Conservation (phyloP, 345 rosid species). For the Crucihimalaya himalaica region DNA sequence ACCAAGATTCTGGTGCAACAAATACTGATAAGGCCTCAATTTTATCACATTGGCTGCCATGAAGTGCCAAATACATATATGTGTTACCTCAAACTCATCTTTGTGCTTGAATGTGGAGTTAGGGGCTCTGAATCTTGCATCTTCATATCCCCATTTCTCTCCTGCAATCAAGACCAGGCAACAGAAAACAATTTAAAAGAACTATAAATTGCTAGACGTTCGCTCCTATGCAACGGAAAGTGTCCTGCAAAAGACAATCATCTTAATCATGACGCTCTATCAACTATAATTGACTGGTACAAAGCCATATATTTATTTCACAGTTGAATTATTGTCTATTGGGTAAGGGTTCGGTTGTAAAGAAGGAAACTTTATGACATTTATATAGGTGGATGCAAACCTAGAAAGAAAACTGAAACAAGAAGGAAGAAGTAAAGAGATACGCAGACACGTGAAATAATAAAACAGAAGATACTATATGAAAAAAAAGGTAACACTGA, state of each 20-base stretch:
- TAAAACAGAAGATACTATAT: neutral
- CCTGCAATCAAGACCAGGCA: conserved; percentile 55
- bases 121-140: conserved; percentile 94
- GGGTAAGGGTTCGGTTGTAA: neutral
- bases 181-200: conserved; percentile 17
- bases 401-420: neutral
- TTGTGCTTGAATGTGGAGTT: conserved; percentile 85
- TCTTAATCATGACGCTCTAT: conserved; percentile 8
- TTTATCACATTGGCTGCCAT: conserved; percentile 14
- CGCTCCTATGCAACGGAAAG: neutral
- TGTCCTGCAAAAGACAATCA: neutral
- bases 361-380: conserved; percentile 1
- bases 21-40: neutral
- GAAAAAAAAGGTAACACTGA: neutral
- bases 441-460: neutral
- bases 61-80: conserved; percentile 5
- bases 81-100: conserved; percentile 78
- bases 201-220: neutral
- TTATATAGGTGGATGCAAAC: too few species aligned
- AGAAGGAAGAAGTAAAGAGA: conserved; percentile 2
- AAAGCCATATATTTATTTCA: too few species aligned
- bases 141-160: conserved; percentile 77
- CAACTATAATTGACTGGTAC: neutral
- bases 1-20: conserved; percentile 11
- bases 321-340: neutral